Base-by-base conservation (phyloP, 352 stramenopile species). In the Phytophthora constricta region DNA sequence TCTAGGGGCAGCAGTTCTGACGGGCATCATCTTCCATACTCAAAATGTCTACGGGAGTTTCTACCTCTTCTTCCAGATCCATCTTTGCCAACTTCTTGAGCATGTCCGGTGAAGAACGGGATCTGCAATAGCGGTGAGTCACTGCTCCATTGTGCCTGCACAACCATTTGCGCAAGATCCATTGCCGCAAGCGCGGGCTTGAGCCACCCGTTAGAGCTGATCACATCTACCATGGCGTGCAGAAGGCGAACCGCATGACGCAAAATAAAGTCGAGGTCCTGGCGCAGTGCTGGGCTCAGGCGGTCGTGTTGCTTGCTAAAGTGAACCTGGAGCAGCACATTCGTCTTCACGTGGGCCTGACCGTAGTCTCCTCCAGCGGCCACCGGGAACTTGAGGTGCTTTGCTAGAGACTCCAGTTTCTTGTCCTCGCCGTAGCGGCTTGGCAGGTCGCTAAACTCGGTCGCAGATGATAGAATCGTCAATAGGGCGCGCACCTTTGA, bases 121-220 rank as follows among this genome's bases (percentile, higher is more conserved):
- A 99, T 97, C 70, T 98, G 95, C 53, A 98, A 71, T 51, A 99
- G 65, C 20, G 97, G 86, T 54, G 97, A 98, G 55, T 99, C 97
- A 52, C 96, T 98, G 65, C 96, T 98, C 97, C 97, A 99, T 39
- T 99, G 84, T 1, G 95, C 98, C 68, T 99, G 98, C 23, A 99
- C 96, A 45, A 99, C 84, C 97, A 99, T 99, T 77, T 99, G 98
- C 19, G 90, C 97, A 5, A 99, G 84, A 67, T 99, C 98, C 97
- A 99, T 99, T 7, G 97, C 96, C 14, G 96, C 95, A 8, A 99
- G 76, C 4, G 97, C 97, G 5, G 98, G 97, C 79, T 99, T 99
- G 11, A 99, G 84, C 97, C 97, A 99, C 4, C 97, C 96, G 73
- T 99, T 99, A 45, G 95, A 99, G 57, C 96, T 98, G 56, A 99